Evolutionary conservation across 2,329 filamentous ascomycete species (phyloP).

Genomic region (Annulohypoxylon truncatum): DNA sequence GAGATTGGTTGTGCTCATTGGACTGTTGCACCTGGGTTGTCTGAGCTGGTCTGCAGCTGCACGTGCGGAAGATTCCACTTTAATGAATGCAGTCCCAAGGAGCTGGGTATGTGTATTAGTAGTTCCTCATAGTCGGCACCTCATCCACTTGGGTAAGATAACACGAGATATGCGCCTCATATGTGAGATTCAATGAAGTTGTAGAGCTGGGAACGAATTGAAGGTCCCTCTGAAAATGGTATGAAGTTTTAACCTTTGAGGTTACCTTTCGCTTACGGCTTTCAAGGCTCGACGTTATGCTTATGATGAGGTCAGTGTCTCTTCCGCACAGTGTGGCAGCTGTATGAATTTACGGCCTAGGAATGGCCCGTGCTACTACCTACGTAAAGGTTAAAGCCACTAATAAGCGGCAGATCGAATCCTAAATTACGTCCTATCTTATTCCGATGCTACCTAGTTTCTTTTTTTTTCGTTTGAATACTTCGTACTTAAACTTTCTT

Average conservation of each 20-base stretch:
- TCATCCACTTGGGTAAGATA: background rate
- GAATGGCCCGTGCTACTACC: background rate
- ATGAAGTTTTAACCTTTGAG: background rate
- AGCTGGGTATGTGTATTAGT: background rate
- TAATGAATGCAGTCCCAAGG: background rate
- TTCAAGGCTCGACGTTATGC: background rate
- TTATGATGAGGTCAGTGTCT: background rate
- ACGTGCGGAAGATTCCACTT: constrained; percentile 20
- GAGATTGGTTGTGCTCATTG: constrained; percentile 23
- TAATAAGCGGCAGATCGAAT: background rate
- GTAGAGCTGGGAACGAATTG: background rate
- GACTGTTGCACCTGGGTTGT: constrained; percentile 2
- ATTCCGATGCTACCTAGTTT: background rate
- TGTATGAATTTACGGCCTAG: background rate
- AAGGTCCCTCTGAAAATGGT: too few relatives aligned
- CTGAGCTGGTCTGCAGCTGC: constrained; percentile 7
- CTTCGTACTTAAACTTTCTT: too few relatives aligned
- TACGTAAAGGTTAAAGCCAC: constrained; percentile 2
- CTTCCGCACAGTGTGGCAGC: background rate
- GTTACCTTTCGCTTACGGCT: background rate
- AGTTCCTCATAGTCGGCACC: background rate
- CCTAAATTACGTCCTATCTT: background rate
- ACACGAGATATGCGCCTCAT: background rate
- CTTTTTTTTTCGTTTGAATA: background rate
- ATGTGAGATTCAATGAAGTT: background rate